Percentiles rank a stretch among this genome's conserved stretches.
Evolutionary conservation across 1,284 basidiomycete genomes (phyloP).

Genomic region (Erythrobasidium hasegawianum): DNA sequence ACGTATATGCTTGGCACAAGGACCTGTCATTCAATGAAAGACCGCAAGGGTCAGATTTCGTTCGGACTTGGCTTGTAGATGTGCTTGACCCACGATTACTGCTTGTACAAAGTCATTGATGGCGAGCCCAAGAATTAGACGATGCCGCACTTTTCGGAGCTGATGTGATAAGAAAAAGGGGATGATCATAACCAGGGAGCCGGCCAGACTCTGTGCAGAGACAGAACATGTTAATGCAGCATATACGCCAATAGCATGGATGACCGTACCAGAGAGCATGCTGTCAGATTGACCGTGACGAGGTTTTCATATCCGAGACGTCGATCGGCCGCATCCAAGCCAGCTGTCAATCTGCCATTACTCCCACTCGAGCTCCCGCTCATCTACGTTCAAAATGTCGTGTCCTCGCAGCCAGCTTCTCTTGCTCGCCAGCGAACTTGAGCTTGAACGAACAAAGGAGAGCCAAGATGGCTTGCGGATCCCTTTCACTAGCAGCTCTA

Average conservation of each 20-base stretch:
- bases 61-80: not conserved
- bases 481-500: no score
- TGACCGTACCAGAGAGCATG: not conserved
- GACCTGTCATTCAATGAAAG: constrained; percentile 11
- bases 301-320: not conserved
- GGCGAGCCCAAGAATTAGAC: constrained; percentile 33
- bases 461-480: no score
- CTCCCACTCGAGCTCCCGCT: no score
- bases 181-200: constrained; percentile 31
- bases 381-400: no score
- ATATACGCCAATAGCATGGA: not conserved
- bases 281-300: not conserved
- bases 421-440: no score
- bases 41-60: not conserved
- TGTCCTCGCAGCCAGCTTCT: no score
- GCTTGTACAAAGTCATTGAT: constrained; percentile 32
- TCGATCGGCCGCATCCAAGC: not conserved
- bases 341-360: not conserved
- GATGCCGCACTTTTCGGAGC: constrained; percentile 33
- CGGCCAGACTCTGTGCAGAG: constrained; percentile 7
- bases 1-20: constrained; percentile 24
- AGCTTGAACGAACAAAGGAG: no score
- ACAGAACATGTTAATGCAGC: not conserved
- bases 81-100: constrained; percentile 1
- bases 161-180: constrained; percentile 24